Evolutionary conservation across 768 basidiomycete genomes (phyloP), one percentile per base, ranked within the genome.

Genomic region (Lentinula sp.): DNA sequence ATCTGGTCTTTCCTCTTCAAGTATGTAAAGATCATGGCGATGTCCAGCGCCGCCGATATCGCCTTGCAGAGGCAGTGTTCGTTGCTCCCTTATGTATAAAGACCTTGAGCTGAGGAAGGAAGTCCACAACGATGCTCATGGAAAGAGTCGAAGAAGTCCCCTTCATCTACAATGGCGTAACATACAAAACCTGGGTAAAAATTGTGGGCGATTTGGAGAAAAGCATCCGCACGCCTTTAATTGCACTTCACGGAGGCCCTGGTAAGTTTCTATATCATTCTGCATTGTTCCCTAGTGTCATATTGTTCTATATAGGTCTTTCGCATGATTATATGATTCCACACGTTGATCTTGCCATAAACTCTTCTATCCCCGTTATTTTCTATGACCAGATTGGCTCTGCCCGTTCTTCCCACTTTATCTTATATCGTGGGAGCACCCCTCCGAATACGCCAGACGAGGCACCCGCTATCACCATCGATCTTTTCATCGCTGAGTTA

Each of bases 401-500:
- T 63, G 79, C 75, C 9, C 65, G 68, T 50, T 82, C 81, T 3
- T 79, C 81, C 13, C 81, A 79, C 57, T 72, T 75, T 0, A 72
- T 66, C 13, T 18, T 32, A 16, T 39, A 57, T 15, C 23, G 41
- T 16, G 51, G 51, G 10, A 10, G 36, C 33, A 13, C 33, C 16
- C 51, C 51, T 8, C 51, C 51, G 16, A 18, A 35, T 35, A 12
- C 51, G 6, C 8, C 32, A 53, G n/a, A 53, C 33, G 18, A 35
- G 3, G 70, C 73, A 59, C 77, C 75, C 43, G 64, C 69, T 1
- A 64, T 62, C 3, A 77, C 76, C 5, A 64, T 77, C 20, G 75
- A 80, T 6, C 76, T 86, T 3, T 85, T 83, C 71, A 67, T 81
- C 57, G 78, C 78, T 45, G 81, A 86, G 71, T 78, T 86, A 37